Conservation (phyloP, 371 early-diverging fungal genomes). For the Syncephalis fuscata region DNA sequence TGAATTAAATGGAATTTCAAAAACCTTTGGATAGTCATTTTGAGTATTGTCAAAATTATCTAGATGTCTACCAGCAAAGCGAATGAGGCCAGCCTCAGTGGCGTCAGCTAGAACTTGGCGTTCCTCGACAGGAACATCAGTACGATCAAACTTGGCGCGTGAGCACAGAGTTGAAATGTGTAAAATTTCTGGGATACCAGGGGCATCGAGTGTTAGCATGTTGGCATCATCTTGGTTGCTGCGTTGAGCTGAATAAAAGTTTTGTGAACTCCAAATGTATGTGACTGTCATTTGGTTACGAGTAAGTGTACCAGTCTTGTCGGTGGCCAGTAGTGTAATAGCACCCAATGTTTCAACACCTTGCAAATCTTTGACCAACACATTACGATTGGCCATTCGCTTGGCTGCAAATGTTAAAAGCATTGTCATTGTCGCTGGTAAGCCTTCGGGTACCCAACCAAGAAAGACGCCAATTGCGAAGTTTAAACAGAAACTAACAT, state of each 20-base stretch:
- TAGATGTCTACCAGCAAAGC: constrained; percentile 51
- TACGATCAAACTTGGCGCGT: constrained; percentile 71
- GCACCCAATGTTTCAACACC: constrained; percentile 96
- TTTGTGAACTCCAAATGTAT: constrained; percentile 63
- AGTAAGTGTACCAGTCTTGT: constrained; percentile 92
- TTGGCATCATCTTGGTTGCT: constrained; percentile 16
- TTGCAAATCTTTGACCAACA: constrained; percentile 88
- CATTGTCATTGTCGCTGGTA: constrained; percentile 83
- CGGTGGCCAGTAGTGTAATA: constrained; percentile 85
- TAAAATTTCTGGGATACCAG: constrained; percentile 57
- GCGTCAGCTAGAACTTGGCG: constrained; percentile 75
- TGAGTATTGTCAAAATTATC: constrained; percentile 38
- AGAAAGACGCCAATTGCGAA: constrained; percentile 83
- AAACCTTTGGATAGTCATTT: constrained; percentile 60
- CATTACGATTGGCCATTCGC: constrained; percentile 74
- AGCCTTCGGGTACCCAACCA: constrained; percentile 80
- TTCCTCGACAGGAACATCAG: constrained; percentile 62
- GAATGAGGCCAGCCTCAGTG: constrained; percentile 76
- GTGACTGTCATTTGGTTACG: constrained; percentile 89
- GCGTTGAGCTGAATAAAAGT: constrained; percentile 37
- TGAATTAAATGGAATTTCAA: constrained; percentile 95
- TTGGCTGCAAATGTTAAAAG: constrained; percentile 85
- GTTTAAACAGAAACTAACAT: constrained; percentile 47
- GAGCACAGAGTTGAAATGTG: constrained; percentile 58
- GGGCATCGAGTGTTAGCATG: constrained; percentile 16